These are phyloP conservation scores for Pholiota molesta DNA, from an alignment of 768 basidiomycete species.

Conservation along the genomic window DNA sequence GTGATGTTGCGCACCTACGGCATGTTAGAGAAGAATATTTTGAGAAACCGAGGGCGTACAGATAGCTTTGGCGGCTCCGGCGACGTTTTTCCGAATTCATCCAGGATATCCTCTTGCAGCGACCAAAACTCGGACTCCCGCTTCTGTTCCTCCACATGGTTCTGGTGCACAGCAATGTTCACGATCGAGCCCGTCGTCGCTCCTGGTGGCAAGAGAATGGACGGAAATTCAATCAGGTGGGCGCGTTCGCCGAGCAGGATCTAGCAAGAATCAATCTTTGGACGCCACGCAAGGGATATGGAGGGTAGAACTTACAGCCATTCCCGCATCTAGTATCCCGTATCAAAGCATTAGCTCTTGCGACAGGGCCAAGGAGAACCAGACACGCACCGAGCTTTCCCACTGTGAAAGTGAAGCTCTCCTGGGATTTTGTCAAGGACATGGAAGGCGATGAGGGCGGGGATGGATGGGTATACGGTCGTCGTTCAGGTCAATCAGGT, in stretches of 20 bases:
- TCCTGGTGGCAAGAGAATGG: slow-evolving; percentile 90
- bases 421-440: slow-evolving; percentile 40
- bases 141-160: slow-evolving; percentile 79
- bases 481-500: background rate
- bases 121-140: slow-evolving; percentile 83
- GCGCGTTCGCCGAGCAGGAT: slow-evolving; percentile 93
- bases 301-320: slow-evolving; percentile 66
- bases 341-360: slow-evolving; percentile 7
- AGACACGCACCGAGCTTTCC: slow-evolving; percentile 86
- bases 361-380: background rate
- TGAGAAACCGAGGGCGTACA: slow-evolving; percentile 41
- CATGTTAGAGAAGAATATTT: background rate
- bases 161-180: slow-evolving; percentile 93
- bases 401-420: slow-evolving; percentile 89
- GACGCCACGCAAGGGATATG: background rate
- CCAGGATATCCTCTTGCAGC: slow-evolving; percentile 79
- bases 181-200: slow-evolving; percentile 94
- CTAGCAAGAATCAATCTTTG: slow-evolving; percentile 39
- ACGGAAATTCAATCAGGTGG: slow-evolving; percentile 98
- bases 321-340: slow-evolving; percentile 73
- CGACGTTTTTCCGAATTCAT: slow-evolving; percentile 66
- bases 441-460: slow-evolving; percentile 21
- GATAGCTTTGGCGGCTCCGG: slow-evolving; percentile 77
- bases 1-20: slow-evolving; percentile 86
- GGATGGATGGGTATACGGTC: slow-evolving; percentile 6